Evolutionary conservation across 345 rosid genomes (phyloP).

Genomic region (Cardamine chenopodiifolia): DNA sequence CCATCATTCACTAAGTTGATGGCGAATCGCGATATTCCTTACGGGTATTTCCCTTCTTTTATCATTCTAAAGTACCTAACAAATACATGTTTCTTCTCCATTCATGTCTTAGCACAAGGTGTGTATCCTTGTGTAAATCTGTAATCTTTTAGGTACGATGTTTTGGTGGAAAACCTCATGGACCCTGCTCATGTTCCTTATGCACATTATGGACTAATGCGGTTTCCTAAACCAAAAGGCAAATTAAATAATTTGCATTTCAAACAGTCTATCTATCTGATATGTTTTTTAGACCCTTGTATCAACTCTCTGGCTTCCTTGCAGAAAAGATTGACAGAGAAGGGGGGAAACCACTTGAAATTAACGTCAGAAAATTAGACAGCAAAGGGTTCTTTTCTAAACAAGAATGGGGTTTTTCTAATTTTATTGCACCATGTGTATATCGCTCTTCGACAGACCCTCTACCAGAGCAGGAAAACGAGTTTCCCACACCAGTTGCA

Average conservation of each 20-base stretch:
- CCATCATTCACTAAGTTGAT: slow-evolving; percentile 65
- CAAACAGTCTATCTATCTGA: neutral
- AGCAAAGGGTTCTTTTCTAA: slow-evolving; percentile 58
- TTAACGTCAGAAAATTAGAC: slow-evolving; percentile 55
- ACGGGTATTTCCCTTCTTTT: slow-evolving; percentile 50
- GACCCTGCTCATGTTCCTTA: slow-evolving; percentile 96
- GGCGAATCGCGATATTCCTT: slow-evolving; percentile 79
- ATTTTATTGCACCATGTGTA: slow-evolving; percentile 74
- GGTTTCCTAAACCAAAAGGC: slow-evolving; percentile 48
- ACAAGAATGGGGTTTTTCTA: slow-evolving; percentile 62
- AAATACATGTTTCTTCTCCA: neutral
- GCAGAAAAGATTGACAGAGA: slow-evolving; percentile 79
- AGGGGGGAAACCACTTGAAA: slow-evolving; percentile 79
- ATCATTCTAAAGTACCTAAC: neutral
- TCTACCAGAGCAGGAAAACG: slow-evolving; percentile 47
- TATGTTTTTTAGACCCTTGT: neutral
- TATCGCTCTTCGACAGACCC: slow-evolving; percentile 56
- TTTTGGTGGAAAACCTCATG: slow-evolving; percentile 81
- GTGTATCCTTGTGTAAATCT: neutral
- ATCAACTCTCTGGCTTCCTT: slow-evolving; percentile 18
- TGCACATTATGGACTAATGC: slow-evolving; percentile 82
- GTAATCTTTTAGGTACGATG: slow-evolving; percentile 66
- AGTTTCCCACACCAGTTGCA: slow-evolving; percentile 45
- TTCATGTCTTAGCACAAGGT: neutral
- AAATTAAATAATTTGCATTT: slow-evolving; percentile 24